phyloP scores from a whole-genome alignment of 179 eudicot genomes.

The Vitellaria paradoxa region DNA sequence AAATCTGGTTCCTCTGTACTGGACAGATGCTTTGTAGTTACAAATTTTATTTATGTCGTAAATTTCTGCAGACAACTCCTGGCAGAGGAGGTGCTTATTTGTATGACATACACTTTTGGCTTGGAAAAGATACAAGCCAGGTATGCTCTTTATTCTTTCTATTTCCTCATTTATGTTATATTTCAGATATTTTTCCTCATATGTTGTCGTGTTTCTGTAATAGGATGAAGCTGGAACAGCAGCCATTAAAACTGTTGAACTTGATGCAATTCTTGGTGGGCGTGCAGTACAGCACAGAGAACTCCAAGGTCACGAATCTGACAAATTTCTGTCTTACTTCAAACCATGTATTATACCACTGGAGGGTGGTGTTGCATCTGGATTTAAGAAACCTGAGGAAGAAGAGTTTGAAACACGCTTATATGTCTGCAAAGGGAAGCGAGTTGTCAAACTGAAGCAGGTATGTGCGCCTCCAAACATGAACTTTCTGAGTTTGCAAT shows the following conservation, averaged over 20 bases:
- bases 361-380: constrained; percentile 97
- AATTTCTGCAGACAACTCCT: constrained; percentile 63
- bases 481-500: background rate
- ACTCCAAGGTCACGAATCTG: constrained; percentile 89
- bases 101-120: constrained; percentile 96
- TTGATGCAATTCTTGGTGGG: constrained; percentile 90
- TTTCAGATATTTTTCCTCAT: background rate
- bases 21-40: constrained; percentile 8
- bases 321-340: constrained; percentile 89
- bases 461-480: constrained; percentile 29
- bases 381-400: constrained; percentile 78
- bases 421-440: constrained; percentile 86
- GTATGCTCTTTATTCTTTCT: constrained; percentile 29
- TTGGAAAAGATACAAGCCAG: constrained; percentile 99
- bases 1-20: background rate
- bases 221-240: constrained; percentile 99
- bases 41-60: constrained; percentile 1
- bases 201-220: constrained; percentile 9
- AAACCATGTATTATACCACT: constrained; percentile 92
- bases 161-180: constrained; percentile 1
- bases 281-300: constrained; percentile 95
- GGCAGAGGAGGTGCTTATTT: constrained; percentile 96
- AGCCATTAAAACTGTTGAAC: constrained; percentile 94
- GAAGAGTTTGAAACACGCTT: constrained; percentile 89
- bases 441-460: constrained; percentile 89